These are phyloP conservation scores for Endoconidiophora polonica DNA, from an alignment of 2,329 filamentous ascomycete genomes.

Conservation along the genomic window DNA sequence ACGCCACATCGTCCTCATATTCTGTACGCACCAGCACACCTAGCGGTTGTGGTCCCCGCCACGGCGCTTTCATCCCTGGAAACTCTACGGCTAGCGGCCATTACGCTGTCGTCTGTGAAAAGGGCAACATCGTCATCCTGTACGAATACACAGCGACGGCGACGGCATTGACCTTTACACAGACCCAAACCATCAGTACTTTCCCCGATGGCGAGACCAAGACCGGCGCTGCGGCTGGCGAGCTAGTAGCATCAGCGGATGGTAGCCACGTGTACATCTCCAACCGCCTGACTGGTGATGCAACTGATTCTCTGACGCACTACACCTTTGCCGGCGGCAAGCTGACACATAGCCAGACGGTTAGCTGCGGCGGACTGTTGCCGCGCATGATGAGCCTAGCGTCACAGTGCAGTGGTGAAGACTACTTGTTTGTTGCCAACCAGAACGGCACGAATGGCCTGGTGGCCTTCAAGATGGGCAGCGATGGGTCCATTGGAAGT, in stretches of 20 bases:
- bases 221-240: constrained; percentile 27
- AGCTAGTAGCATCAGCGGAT: constrained; percentile 26
- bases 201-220: constrained; percentile 15
- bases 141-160: constrained; percentile 19
- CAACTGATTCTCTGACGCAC: constrained; percentile 31
- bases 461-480: constrained; percentile 22
- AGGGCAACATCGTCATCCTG: constrained; percentile 12
- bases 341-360: constrained; percentile 21
- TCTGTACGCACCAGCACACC: constrained; percentile 19
- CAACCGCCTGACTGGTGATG: constrained; percentile 31
- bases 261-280: constrained; percentile 32
- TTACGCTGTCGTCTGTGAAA: constrained; percentile 15
- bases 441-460: constrained; percentile 26
- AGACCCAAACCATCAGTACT: constrained; percentile 1
- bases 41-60: constrained; percentile 31
- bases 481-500: constrained; percentile 18
- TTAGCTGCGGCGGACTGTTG: constrained; percentile 21
- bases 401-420: constrained; percentile 19
- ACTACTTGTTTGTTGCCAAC: constrained; percentile 30
- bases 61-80: constrained; percentile 19
- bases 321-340: constrained; percentile 22
- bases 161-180: not conserved
- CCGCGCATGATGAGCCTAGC: constrained; percentile 29
- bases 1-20: constrained; percentile 25
- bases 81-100: not conserved